Percentiles rank a stretch among this genome's conserved stretches.
Conservation (phyloP, 768 basidiomycete genomes). For the Leccinum longicurvipes region DNA sequence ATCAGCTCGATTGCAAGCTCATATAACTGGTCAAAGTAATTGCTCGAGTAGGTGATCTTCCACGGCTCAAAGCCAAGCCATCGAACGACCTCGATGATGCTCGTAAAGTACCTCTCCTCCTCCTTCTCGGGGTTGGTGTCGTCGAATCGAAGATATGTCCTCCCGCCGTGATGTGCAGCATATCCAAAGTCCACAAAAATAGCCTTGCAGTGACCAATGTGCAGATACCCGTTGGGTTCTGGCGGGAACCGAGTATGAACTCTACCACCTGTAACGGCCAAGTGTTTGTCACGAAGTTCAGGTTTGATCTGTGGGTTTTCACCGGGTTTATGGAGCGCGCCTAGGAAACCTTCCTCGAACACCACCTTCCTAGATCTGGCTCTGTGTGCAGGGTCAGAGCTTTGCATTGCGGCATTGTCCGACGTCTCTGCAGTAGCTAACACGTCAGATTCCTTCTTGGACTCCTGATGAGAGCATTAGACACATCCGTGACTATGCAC, state of each 20-base stretch:
- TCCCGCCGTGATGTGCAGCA: constrained; percentile 89
- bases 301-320: constrained; percentile 86
- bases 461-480: constrained; percentile 35
- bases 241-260: constrained; percentile 98
- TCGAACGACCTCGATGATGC: constrained; percentile 89
- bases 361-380: constrained; percentile 53
- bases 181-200: constrained; percentile 99
- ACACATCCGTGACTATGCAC: neutral
- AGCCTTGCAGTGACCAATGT: constrained; percentile 96
- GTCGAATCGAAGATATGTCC: constrained; percentile 92
- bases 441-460: constrained; percentile 42
- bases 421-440: constrained; percentile 3
- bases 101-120: constrained; percentile 94
- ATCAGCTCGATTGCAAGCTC: constrained; percentile 87
- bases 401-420: constrained; percentile 24
- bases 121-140: constrained; percentile 99
- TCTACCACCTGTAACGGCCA: constrained; percentile 72
- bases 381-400: constrained; percentile 36
- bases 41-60: constrained; percentile 99
- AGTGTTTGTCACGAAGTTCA: constrained; percentile 74
- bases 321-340: constrained; percentile 88
- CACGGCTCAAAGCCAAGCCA: constrained; percentile 99
- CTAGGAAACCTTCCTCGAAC: constrained; percentile 94
- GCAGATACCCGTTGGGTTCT: constrained; percentile 96
- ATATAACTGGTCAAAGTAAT: constrained; percentile 88